Conservation (phyloP, 768 basidiomycete species). For the Rhizopogon vesiculosus region DNA sequence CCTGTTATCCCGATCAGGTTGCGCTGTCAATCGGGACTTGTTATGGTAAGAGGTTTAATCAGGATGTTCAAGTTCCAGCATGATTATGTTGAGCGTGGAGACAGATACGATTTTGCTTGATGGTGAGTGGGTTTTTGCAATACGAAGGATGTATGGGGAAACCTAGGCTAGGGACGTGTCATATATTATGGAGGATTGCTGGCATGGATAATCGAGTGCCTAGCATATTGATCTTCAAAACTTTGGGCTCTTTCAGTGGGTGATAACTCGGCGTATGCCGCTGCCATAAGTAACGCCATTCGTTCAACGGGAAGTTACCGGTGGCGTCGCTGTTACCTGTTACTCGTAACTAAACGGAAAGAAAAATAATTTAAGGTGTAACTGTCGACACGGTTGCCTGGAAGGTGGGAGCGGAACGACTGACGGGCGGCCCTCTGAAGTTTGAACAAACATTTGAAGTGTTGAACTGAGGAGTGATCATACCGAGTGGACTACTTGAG, state of each 20-base stretch:
- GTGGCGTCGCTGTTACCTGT: slow-evolving; percentile 15
- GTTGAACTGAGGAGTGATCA: not conserved
- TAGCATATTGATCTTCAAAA: no score
- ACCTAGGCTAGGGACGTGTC: no score
- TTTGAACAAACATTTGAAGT: no score
- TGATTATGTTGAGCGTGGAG: not conserved
- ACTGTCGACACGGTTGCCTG: not conserved
- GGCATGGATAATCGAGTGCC: no score
- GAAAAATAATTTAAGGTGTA: not conserved
- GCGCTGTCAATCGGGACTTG: not conserved
- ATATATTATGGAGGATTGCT: no score
- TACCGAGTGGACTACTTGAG: not conserved
- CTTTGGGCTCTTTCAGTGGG: no score
- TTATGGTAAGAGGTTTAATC: not conserved
- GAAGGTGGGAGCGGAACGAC: not conserved
- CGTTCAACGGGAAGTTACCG: slow-evolving; percentile 15
- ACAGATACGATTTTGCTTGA: not conserved
- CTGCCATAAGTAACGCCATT: not conserved
- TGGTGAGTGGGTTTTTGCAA: not conserved
- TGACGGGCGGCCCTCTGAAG: no score
- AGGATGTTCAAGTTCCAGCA: not conserved
- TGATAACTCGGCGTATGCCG: not conserved
- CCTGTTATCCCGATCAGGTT: not conserved
- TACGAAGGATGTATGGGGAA: no score
- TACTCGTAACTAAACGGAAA: no score